Percentiles rank a stretch among this genome's conserved stretches.
These are phyloP conservation scores for Chrysopogon serrulatus DNA, from an alignment of 176 grass and related monocot species.

Conservation along the genomic window DNA sequence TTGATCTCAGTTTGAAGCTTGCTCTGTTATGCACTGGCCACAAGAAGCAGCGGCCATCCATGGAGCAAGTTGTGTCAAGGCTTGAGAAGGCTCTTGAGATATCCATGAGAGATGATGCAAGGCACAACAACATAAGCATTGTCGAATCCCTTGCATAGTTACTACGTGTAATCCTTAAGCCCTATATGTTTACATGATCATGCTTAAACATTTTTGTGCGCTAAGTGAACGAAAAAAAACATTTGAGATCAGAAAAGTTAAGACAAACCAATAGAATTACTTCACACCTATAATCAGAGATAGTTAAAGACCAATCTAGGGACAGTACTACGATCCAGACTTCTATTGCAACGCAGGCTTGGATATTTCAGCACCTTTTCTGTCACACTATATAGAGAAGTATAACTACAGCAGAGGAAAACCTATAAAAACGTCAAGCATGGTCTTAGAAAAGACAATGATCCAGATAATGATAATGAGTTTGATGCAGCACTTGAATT, in stretches of 20 bases:
- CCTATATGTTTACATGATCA: constrained; percentile 13
- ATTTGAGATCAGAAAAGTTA: neutral
- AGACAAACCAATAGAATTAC: neutral
- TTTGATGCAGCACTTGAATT: neutral
- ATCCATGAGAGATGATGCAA: constrained; percentile 25
- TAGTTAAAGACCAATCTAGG: neutral
- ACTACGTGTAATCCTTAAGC: neutral
- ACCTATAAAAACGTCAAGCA: neutral
- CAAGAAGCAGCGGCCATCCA: constrained; percentile 53
- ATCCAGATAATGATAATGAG: neutral
- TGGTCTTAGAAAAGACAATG: neutral
- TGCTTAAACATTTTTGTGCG: constrained; percentile 15
- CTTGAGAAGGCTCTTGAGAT: constrained; percentile 56
- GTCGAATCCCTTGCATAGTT: constrained; percentile 26
- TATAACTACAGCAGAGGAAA: neutral
- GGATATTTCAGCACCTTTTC: neutral
- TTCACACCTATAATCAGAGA: neutral
- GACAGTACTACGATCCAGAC: neutral
- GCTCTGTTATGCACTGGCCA: constrained; percentile 61
- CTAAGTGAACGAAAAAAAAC: neutral
- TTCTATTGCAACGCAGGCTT: neutral
- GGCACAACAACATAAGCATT: constrained; percentile 14
- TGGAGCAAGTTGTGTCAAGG: constrained; percentile 54
- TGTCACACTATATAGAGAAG: neutral
- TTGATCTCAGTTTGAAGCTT: constrained; percentile 55